Percentiles rank a stretch among this genome's conserved stretches.
These are phyloP conservation scores for Lachnellula subtilissima DNA, from an alignment of 2,329 filamentous ascomycete genomes.

Conservation along the genomic window DNA sequence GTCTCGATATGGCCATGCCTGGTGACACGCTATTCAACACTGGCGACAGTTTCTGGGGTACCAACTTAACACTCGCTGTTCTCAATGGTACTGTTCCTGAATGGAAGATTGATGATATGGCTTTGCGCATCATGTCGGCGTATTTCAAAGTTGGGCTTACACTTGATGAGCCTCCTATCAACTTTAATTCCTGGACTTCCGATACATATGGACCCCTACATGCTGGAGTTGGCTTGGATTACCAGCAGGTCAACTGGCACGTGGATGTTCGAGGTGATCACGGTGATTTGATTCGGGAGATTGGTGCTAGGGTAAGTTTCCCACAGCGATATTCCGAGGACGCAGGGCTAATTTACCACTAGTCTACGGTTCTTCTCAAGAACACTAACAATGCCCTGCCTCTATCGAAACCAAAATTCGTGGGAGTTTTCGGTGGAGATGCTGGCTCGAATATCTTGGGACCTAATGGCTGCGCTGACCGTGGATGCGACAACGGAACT, in stretches of 20 bases:
- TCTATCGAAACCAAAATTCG: conserved; percentile 69
- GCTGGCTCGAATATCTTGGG: conserved; percentile 67
- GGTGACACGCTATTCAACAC: conserved; percentile 75
- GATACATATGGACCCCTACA: conserved; percentile 71
- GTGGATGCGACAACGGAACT: conserved; percentile 53
- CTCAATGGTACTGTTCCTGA: conserved; percentile 85
- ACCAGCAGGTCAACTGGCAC: conserved; percentile 69
- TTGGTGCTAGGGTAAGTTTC: conserved; percentile 58
- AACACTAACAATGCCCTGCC: conserved; percentile 69
- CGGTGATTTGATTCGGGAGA: conserved; percentile 64
- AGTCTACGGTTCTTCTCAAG: conserved; percentile 78
- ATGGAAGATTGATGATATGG: conserved; percentile 89
- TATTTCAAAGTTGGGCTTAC: conserved; percentile 62
- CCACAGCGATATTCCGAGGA: not conserved
- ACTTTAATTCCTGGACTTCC: conserved; percentile 83
- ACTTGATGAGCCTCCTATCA: conserved; percentile 49
- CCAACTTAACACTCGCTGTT: conserved; percentile 81
- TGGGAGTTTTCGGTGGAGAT: conserved; percentile 78
- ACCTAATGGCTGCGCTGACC: conserved; percentile 71
- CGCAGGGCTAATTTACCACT: not conserved
- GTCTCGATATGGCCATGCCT: conserved; percentile 85
- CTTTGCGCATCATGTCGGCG: conserved; percentile 71
- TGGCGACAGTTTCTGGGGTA: conserved; percentile 63
- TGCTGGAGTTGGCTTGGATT: conserved; percentile 54
- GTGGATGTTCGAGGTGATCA: conserved; percentile 81